phyloP scores from a whole-genome alignment of 768 basidiomycete genomes.

The Russula sp. region DNA sequence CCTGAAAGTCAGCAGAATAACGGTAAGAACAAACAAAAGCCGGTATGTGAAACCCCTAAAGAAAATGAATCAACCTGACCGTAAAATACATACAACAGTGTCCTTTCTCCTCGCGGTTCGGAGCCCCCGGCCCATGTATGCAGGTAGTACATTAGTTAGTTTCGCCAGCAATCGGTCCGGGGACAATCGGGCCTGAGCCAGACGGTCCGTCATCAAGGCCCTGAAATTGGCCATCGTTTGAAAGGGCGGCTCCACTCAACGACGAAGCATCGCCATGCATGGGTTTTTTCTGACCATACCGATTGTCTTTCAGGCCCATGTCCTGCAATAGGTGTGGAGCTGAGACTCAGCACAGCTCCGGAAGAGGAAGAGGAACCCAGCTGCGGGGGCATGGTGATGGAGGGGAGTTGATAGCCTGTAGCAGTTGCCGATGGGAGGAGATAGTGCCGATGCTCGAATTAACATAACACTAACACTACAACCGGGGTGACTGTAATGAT shows the following conservation, averaged over 20 bases:
- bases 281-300: conserved; percentile 9
- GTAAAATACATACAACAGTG: neutral
- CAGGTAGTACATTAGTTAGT: conserved; percentile 4
- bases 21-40: neutral
- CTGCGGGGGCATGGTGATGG: conserved; percentile 6
- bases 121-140: conserved; percentile 9
- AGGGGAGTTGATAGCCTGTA: conserved; percentile 15
- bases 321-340: neutral
- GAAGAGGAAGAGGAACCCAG: neutral
- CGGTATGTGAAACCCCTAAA: neutral
- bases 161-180: neutral
- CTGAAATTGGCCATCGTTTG: conserved; percentile 8
- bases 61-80: conserved; percentile 1
- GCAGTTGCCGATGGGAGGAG: neutral
- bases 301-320: neutral
- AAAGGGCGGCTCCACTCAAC: neutral
- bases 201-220: neutral
- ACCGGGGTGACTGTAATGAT: neutral
- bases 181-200: neutral
- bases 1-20: conserved; percentile 10
- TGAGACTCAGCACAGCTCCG: neutral
- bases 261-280: neutral
- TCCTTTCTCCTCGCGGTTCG: neutral
- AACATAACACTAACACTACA: neutral
- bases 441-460: neutral